A percentile compares a stretch with the other conserved stretches of the same genome.
Conservation (phyloP, 2,329 filamentous ascomycete species). For the Ophiocordyceps camponoti-saundersi region DNA sequence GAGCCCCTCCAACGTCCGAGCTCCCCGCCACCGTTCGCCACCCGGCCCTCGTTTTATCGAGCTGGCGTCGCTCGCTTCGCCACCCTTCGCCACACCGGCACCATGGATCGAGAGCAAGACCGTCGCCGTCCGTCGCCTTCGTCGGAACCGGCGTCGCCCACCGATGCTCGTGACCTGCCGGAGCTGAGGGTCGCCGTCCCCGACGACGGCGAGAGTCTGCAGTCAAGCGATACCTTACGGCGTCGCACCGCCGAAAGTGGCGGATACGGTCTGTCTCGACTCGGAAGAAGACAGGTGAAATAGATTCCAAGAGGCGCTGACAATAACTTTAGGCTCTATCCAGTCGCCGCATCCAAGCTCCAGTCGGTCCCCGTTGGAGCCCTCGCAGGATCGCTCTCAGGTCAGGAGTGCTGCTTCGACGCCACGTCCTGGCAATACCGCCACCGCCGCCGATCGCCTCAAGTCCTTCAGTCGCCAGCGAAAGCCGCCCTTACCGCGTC, state of each 20-base stretch:
- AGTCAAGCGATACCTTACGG: conserved; percentile 43
- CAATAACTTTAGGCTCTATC: conserved; percentile 6
- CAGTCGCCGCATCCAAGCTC: conserved; percentile 6
- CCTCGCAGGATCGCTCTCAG: conserved; percentile 15
- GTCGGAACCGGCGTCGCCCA: conserved; percentile 26
- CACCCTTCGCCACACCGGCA: conserved; percentile 1
- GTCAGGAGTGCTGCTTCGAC: conserved; percentile 13
- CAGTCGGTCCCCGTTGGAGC: conserved; percentile 17
- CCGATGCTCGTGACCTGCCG: conserved; percentile 25
- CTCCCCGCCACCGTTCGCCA: conserved; percentile 5
- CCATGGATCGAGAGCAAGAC: conserved; percentile 21
- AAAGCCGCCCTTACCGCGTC: conserved; percentile 58
- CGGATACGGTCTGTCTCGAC: conserved; percentile 31
- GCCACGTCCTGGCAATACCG: conserved; percentile 18
- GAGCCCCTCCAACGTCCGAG: background rate
- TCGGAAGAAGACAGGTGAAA: background rate
- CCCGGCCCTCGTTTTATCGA: background rate
- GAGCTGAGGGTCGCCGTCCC: conserved; percentile 19
- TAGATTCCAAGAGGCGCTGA: background rate
- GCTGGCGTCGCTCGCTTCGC: background rate
- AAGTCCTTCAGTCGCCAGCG: conserved; percentile 34
- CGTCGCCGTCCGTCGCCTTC: conserved; percentile 17
- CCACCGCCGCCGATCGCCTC: conserved; percentile 27
- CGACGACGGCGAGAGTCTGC: conserved; percentile 33
- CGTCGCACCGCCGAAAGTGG: conserved; percentile 31